Evolutionary conservation across 2,329 filamentous ascomycete genomes (phyloP).

Genomic region (Xylogone sp.): DNA sequence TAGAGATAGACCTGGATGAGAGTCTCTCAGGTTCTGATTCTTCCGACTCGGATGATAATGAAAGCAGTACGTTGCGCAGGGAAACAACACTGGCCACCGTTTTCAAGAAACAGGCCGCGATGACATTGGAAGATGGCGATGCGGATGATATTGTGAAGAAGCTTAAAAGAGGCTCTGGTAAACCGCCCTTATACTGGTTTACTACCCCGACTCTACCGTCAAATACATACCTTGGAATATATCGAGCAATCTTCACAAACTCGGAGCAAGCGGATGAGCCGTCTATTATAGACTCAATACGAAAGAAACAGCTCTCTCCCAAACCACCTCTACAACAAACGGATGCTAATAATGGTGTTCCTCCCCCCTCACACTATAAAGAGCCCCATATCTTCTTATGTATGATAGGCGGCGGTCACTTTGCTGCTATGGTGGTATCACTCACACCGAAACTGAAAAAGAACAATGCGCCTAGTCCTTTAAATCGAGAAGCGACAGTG

Average conservation of each 20-base stretch:
- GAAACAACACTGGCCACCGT: conserved; percentile 72
- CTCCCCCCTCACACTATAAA: conserved; percentile 53
- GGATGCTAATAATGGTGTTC: conserved; percentile 53
- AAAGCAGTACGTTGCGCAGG: conserved; percentile 47
- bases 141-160: conserved; percentile 45
- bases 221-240: conserved; percentile 80
- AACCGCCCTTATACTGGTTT: conserved; percentile 82
- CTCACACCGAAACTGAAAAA: conserved; percentile 76
- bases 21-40: conserved; percentile 83
- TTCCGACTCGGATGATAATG: conserved; percentile 66
- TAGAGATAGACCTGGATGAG: conserved; percentile 67
- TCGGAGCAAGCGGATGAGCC: conserved; percentile 63
- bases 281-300: conserved; percentile 63
- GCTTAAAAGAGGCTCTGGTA: conserved; percentile 54
- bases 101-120: conserved; percentile 76
- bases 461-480: conserved; percentile 58
- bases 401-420: conserved; percentile 98
- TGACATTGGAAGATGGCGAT: conserved; percentile 45
- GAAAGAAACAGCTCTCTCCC: conserved; percentile 72
- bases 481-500: conserved; percentile 83
- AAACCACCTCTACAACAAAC: conserved; percentile 43
- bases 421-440: conserved; percentile 93
- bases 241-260: conserved; percentile 73
- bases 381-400: conserved; percentile 90
- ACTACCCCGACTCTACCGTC: conserved; percentile 68